phyloP scores from a whole-genome alignment of 345 rosid genomes.

The Hypericum perforatum region DNA sequence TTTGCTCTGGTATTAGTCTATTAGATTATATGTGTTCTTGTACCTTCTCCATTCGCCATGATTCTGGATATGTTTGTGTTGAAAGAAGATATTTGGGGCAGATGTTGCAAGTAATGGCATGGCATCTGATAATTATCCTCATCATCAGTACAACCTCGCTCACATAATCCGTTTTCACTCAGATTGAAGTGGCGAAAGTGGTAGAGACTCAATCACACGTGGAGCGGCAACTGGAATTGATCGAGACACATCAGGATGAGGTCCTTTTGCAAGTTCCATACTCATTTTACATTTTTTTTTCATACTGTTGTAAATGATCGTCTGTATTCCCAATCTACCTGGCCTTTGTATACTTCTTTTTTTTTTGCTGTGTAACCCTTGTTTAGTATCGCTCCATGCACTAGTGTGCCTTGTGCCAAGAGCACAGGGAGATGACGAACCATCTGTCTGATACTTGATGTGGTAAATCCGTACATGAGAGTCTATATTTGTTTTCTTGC shows the following conservation, averaged over 20 bases:
- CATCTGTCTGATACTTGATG: too few relatives aligned
- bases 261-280: constrained; percentile 15
- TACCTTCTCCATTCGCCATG: too few relatives aligned
- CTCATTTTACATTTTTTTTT: constrained; percentile 6
- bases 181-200: constrained; percentile 98
- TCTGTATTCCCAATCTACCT: too few relatives aligned
- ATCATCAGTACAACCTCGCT: constrained; percentile 1
- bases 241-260: constrained; percentile 97
- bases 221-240: constrained; percentile 83
- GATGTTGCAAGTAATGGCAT: not conserved
- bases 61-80: too few relatives aligned
- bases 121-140: not conserved
- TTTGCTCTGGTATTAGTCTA: too few relatives aligned
- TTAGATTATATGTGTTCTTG: too few relatives aligned
- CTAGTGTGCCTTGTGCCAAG: too few relatives aligned
- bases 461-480: too few relatives aligned
- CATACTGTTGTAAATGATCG: not conserved
- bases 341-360: not conserved
- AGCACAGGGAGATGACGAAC: too few relatives aligned
- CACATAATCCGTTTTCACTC: constrained; percentile 14
- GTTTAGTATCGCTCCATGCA: not conserved
- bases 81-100: too few relatives aligned
- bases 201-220: constrained; percentile 78
- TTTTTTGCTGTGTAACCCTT: not conserved
- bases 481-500: too few relatives aligned